Conservation (phyloP, 768 basidiomycete species). For the Pleurotus giganteus region DNA sequence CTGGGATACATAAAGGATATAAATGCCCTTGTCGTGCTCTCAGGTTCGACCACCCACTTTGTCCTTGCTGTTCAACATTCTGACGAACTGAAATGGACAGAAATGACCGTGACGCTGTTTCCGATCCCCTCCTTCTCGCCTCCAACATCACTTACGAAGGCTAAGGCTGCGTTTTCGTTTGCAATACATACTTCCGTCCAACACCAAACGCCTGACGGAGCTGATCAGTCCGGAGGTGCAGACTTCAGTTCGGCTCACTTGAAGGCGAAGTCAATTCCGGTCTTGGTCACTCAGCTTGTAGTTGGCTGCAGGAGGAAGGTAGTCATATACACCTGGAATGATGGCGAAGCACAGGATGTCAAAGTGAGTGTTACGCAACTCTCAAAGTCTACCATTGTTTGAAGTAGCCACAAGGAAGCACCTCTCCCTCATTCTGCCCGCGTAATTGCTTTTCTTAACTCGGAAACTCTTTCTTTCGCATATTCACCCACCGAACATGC, state of each 20-base stretch:
- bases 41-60: conserved; percentile 48
- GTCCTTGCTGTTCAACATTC: neutral
- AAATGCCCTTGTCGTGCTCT: conserved; percentile 81
- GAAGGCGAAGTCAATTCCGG: conserved; percentile 51
- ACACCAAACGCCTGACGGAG: conserved; percentile 29
- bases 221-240: conserved; percentile 19
- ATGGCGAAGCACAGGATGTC: conserved; percentile 72
- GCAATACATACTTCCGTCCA: conserved; percentile 65
- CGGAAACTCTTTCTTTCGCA: conserved; percentile 65
- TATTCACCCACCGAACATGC: conserved; percentile 80
- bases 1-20: conserved; percentile 82
- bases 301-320: conserved; percentile 86
- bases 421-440: conserved; percentile 89
- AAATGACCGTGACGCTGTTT: conserved; percentile 70
- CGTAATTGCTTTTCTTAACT: conserved; percentile 68
- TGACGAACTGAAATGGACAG: conserved; percentile 45
- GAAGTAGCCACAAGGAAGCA: conserved; percentile 59
- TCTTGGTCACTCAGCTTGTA: conserved; percentile 70
- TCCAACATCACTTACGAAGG: conserved; percentile 68
- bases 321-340: conserved; percentile 83
- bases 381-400: neutral
- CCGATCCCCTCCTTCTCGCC: conserved; percentile 73
- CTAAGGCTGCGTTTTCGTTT: conserved; percentile 83
- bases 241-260: conserved; percentile 21
- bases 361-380: conserved; percentile 45